A percentile compares a stretch with the other conserved stretches of the same genome.
Evolutionary conservation across 208 protist species (phyloP).

Genomic region (Wallacemonas sp.): DNA sequence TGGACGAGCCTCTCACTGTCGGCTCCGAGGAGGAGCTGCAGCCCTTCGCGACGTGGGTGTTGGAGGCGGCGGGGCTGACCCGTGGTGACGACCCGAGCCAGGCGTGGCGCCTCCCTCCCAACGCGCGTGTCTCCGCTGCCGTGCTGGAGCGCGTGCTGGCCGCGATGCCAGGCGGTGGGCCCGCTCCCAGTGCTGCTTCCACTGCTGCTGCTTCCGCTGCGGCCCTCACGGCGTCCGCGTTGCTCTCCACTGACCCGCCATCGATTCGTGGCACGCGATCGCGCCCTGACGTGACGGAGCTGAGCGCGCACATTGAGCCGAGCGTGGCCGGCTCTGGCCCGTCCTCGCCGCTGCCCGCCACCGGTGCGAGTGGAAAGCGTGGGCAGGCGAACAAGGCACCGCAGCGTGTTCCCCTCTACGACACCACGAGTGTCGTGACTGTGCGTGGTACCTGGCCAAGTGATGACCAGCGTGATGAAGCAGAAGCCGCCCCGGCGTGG

Average conservation of each 20-base stretch:
- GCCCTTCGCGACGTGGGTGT: conserved; percentile 13
- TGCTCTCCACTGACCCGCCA: too few relatives aligned
- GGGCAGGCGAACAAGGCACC: conserved; percentile 22
- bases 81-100: background rate
- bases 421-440: conserved; percentile 25
- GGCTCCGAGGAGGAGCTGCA: conserved; percentile 27
- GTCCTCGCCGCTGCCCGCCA: conserved; percentile 5
- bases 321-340: background rate
- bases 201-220: too few relatives aligned
- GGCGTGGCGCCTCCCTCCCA: background rate
- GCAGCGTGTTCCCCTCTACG: conserved; percentile 29
- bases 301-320: too few relatives aligned
- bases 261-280: too few relatives aligned
- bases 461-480: too few relatives aligned
- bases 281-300: too few relatives aligned
- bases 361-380: conserved; percentile 5
- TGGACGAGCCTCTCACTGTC: conserved; percentile 26
- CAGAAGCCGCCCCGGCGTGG: conserved; percentile 10
- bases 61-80: conserved; percentile 13
- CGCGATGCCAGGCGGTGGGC: background rate
- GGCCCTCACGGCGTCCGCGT: too few relatives aligned
- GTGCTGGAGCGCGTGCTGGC: conserved; percentile 13
- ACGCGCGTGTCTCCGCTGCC: background rate
- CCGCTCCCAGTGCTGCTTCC: background rate
- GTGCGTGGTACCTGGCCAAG: conserved; percentile 40